Evolutionary conservation across 257 asterid genomes (phyloP), one percentile per base, ranked within the genome.

Genomic region (Datura wrightii): DNA sequence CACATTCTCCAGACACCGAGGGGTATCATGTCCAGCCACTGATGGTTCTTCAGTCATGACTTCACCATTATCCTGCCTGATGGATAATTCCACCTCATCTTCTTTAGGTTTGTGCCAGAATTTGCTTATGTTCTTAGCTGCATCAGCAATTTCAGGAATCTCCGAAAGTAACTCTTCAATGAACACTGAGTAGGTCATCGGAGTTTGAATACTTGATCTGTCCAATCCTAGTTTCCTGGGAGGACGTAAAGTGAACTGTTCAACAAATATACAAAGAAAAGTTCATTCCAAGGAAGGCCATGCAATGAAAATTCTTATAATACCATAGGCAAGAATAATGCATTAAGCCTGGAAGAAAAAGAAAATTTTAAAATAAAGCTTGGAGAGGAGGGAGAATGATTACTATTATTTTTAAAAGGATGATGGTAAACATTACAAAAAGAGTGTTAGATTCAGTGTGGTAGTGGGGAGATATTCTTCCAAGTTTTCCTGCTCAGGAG

Each of bases 201-300:
- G 10, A 79, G 56, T 79, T 31, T 98, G 98, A 82, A 93, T 84
- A 55, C 89, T 66, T 4, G 98, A 92, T 89, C 86, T 90, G 87
- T 96, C 99, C 18, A 93, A 85, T 82, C 98, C 98, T 79, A 96
- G 95, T 79, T 85, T 93, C 44, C 98, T 92, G 53, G 84, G 88
- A 41, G 99, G 98, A 46, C 98, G 97, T 60, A 94, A 84, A 82
- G 84, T 86, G 85, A 94, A 96, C 99, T 96, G 91, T 80, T 66
- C 48, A 58, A 83, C 48, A 84, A 6, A 42, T 3, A 48, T 58
- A 72, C 58, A 10, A 24, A 55, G 87, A 69, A 79, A 48, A 79
- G 36, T 11, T 19, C 31, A 66, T 19, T 48, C 5, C 14, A 62
- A 9, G 14, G 34, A 56, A 24, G 70, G 39, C 70, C 14, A 48